Percentiles rank a stretch among this genome's conserved stretches.
These are phyloP conservation scores for Rhodotorula taiwanensis DNA, from an alignment of 768 basidiomycete species.

Conservation along the genomic window DNA sequence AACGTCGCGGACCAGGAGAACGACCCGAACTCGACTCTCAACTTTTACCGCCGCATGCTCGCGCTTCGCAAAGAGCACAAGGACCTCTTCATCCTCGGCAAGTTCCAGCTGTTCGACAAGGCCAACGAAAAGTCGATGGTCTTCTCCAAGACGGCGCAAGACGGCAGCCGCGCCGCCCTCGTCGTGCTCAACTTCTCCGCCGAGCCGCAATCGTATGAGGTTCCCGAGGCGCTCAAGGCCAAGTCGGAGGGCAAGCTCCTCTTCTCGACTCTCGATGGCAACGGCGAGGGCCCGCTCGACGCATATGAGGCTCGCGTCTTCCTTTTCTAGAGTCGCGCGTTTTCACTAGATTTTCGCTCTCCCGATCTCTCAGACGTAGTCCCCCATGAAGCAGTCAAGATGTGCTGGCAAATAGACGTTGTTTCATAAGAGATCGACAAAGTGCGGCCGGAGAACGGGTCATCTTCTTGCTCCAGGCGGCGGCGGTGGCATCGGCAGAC, in stretches of 20 bases:
- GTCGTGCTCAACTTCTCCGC: conserved; percentile 42
- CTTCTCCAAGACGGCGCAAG: conserved; percentile 48
- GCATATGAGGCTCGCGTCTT: conserved; percentile 14
- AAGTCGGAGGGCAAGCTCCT: neutral
- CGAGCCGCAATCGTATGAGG: conserved; percentile 4
- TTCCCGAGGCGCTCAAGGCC: neutral
- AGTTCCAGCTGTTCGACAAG: conserved; percentile 53
- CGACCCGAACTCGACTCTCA: conserved; percentile 54
- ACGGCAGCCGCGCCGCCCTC: conserved; percentile 43
- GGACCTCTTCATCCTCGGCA: conserved; percentile 59
- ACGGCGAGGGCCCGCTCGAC: neutral
- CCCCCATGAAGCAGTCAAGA: too few species aligned
- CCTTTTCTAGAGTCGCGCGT: conserved; percentile 1
- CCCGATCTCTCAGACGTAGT: too few species aligned
- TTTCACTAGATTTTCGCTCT: too few species aligned
- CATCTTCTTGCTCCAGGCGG: too few species aligned
- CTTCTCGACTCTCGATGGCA: neutral
- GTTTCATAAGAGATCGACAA: too few species aligned
- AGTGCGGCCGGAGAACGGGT: too few species aligned
- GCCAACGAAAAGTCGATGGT: conserved; percentile 54
- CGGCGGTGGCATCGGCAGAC: too few species aligned
- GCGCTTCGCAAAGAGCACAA: conserved; percentile 53
- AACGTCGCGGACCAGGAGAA: conserved; percentile 49
- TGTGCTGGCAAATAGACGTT: too few species aligned
- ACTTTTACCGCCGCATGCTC: conserved; percentile 61